Evolutionary conservation across 805 yeast genomes (phyloP), one percentile per base, ranked within the genome.

Genomic region (Jamesozyma gamospora): DNA sequence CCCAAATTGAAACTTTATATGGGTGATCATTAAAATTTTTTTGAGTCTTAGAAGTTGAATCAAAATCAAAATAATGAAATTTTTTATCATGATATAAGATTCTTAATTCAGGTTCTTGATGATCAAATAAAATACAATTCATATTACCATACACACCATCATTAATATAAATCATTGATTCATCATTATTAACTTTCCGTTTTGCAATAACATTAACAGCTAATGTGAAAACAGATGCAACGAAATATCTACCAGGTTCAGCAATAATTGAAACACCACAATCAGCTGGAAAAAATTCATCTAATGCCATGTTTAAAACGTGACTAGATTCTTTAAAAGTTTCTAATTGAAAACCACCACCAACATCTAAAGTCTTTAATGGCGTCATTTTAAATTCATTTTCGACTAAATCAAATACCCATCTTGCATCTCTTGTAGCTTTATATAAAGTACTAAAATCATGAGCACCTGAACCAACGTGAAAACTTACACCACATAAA

Each of bases 91-190:
- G 78, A 34, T 75, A 68, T 43, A 88, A 67, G 5, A 84, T 82
- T 47, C 66, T 67, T 10, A 95, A 82, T 30, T 61, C 56, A 21
- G 95, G 95, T 34, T 66, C 67, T 63, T 86, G 96, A 61, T 90
- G 97, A 62, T 90, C 98, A 58, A 78, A 88, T 40, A 90, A 60
- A 55, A 92, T 82, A 63, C 96, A 90, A 67, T 92, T 90, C 77
- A 90, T 70, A 65, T 88, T 90, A 27, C 96, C 96, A 60, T 90
- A 90, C 28, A 88, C 87, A 32, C 98, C 98, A 58, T 90, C 98
- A 53, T 86, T 90, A 58, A 88, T 67, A 63, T 90, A 90, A 35
- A 87, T 55, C 90, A 88, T 84, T 27, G 82, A 74, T 44, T 65
- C 61, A 25, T 56, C 54, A 4, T 56, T 56, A 12, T 53, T 47